Conservation (phyloP, 225 moss, liverwort and hornwort genomes). For the Sphagnum contortum region DNA sequence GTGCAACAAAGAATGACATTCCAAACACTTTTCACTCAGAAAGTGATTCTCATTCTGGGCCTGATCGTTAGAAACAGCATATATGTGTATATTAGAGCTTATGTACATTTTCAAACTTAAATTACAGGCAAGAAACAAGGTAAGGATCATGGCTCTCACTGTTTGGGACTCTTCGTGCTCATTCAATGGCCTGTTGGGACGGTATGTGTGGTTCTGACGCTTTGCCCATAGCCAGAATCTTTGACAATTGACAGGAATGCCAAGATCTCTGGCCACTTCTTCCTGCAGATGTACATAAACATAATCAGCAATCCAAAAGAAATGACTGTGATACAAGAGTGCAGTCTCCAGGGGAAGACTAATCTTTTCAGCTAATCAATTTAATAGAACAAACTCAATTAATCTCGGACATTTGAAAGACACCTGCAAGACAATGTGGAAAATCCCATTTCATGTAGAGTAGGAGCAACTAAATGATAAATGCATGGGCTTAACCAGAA, state of each 20-base stretch:
- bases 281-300: constrained; percentile 26
- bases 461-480: background rate
- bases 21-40: no score
- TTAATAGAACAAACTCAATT: no score
- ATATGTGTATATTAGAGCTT: background rate
- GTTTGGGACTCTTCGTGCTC: constrained; percentile 68
- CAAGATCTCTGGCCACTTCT: constrained; percentile 61
- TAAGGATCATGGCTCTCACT: constrained; percentile 12
- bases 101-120: background rate
- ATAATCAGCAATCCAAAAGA: background rate
- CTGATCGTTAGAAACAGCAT: background rate
- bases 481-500: no score
- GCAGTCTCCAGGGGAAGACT: no score
- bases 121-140: background rate
- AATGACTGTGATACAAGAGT: no score
- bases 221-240: constrained; percentile 77
- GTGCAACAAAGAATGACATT: background rate
- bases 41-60: no score
- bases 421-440: background rate
- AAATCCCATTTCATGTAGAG: background rate
- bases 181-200: constrained; percentile 62
- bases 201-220: constrained; percentile 73
- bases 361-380: no score
- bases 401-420: no score
- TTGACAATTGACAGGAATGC: constrained; percentile 54